phyloP scores from a whole-genome alignment of 2,329 filamentous ascomycete species.

The Chrysoporthe deuterocubensis region DNA sequence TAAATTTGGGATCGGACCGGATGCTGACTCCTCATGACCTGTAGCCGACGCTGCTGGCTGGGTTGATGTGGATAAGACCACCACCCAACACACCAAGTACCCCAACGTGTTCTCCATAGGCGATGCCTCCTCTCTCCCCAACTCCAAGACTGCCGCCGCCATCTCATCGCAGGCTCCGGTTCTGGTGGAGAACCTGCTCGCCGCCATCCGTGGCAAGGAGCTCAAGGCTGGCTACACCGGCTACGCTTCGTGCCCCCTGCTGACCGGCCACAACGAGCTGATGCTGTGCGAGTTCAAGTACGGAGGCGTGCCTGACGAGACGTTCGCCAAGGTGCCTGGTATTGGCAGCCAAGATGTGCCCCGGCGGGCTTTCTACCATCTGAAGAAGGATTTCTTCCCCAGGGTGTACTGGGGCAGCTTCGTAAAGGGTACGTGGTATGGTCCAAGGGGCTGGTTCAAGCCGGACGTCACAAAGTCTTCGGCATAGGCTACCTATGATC shows the following conservation, averaged over 20 bases:
- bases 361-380: constrained; percentile 43
- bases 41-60: constrained; percentile 31
- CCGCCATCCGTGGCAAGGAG: constrained; percentile 40
- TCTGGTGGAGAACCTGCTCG: constrained; percentile 46
- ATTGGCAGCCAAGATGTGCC: constrained; percentile 46
- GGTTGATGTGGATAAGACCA: constrained; percentile 33
- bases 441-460: constrained; percentile 32
- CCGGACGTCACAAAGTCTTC: constrained; percentile 24
- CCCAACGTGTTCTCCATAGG: constrained; percentile 46
- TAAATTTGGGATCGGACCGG: background rate
- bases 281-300: constrained; percentile 55
- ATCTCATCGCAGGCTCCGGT: constrained; percentile 49
- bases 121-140: constrained; percentile 45
- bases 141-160: constrained; percentile 50
- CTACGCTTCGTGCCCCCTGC: constrained; percentile 51
- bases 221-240: constrained; percentile 44
- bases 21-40: background rate
- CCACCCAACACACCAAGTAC: constrained; percentile 37
- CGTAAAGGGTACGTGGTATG: constrained; percentile 40
- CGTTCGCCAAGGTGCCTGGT: constrained; percentile 39
- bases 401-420: constrained; percentile 38
- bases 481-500: background rate
- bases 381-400: constrained; percentile 51
- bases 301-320: constrained; percentile 50
- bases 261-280: constrained; percentile 49